Base-by-base conservation (phyloP, 1,139 yeast species). In the Suhomyces choctaworum region DNA sequence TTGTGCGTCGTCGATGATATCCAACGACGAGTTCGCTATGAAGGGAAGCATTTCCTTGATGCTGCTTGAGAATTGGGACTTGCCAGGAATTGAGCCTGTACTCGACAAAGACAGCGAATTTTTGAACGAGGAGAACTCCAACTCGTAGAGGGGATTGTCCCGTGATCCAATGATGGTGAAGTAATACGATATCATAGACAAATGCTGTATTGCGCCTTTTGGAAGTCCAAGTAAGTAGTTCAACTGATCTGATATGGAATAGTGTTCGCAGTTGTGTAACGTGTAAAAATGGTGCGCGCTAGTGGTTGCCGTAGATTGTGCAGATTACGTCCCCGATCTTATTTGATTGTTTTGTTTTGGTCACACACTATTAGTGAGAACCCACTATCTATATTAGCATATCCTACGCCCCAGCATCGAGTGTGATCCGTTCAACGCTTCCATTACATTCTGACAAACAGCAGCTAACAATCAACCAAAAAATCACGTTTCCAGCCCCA, bases 121-220 rank as follows among this genome's bases (percentile, higher is more conserved):
- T 36, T 83, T 78, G 59, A 74, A 78, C 0, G 95, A 79, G 2
- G 94, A 86, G 42, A 92, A 83, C 54, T 89, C 97, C 8, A 89
- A 72, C 55, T 89, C 96, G 52, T 89, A 92, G 4, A 94, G 58
- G 1, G 97, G 96, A 43, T 78, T 78, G 56, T 92, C 98, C 29
- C 78, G 74, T 2, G 94, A 83, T 14, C 97, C 97, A 27, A 92
- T 77, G 34, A 92, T 83, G 11, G 95, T 85, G 52, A 94, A 79
- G 60, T 89, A 89, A 64, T 84, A 88, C 22, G 95, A 83, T 79
- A 64, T 47, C 58, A 57, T 54, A 5, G 25, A n/a, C n/a, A n/a
- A n/a, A n/a, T n/a, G n/a, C n/a, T n/a, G n/a, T n/a, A n/a, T n/a
- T n/a, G n/a, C n/a, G n/a, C n/a, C n/a, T n/a, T n/a, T n/a, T n/a